Percentiles rank a stretch among this genome's conserved stretches.
Evolutionary conservation across 441 rosid species (phyloP).

Genomic region (Erodium chrysanthum): DNA sequence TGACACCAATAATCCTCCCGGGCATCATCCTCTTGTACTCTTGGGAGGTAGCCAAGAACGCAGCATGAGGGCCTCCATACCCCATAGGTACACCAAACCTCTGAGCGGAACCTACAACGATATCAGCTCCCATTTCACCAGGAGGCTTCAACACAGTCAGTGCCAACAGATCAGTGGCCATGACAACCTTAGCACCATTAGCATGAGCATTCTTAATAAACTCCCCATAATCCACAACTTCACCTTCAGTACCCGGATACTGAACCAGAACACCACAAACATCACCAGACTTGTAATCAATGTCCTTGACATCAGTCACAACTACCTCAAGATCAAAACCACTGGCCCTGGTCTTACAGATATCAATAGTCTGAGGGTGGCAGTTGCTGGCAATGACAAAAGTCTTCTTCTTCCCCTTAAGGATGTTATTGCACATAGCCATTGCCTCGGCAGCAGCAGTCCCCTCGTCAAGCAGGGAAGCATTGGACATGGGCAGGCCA

Average conservation of each 20-base stretch:
- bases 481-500: conserved; percentile 86
- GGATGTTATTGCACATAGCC: conserved; percentile 94
- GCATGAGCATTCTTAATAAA: conserved; percentile 82
- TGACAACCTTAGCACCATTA: conserved; percentile 87
- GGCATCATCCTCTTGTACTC: conserved; percentile 99
- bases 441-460: conserved; percentile 97
- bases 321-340: conserved; percentile 76
- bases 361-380: conserved; percentile 86
- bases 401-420: conserved; percentile 83
- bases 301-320: conserved; percentile 55
- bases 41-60: conserved; percentile 88
- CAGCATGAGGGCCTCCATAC: conserved; percentile 97
- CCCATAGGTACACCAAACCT: conserved; percentile 98
- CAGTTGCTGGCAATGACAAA: conserved; percentile 74
- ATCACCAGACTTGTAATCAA: conserved; percentile 70
- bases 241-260: conserved; percentile 94
- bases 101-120: conserved; percentile 89
- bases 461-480: conserved; percentile 88
- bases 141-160: conserved; percentile 95
- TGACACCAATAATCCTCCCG: conserved; percentile 82
- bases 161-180: conserved; percentile 86
- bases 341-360: conserved; percentile 80
- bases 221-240: conserved; percentile 74
- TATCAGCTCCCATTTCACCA: conserved; percentile 86
- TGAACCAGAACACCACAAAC: conserved; percentile 95